Percentiles rank a stretch among this genome's conserved stretches.
These are phyloP conservation scores for Pythium catenulatum DNA, from an alignment of 352 stramenopile genomes.

Conservation along the genomic window DNA sequence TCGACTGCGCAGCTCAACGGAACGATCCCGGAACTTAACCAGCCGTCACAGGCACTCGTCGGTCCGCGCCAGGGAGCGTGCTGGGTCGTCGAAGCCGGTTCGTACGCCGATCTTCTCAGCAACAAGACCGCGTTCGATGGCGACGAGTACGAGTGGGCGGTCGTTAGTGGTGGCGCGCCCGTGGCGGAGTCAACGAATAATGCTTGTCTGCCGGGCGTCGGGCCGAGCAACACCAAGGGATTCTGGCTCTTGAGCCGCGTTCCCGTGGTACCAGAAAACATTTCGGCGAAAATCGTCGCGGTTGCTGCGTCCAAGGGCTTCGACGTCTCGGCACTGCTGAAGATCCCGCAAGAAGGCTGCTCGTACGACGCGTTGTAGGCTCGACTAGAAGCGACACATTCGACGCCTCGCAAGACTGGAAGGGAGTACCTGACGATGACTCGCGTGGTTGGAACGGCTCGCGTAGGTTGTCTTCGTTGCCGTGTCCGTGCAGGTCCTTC, in stretches of 20 bases:
- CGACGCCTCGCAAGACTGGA: too few species aligned
- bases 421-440: too few species aligned
- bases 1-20: constrained; percentile 32
- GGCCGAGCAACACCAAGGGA: constrained; percentile 30
- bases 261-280: constrained; percentile 20
- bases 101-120: constrained; percentile 30
- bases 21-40: constrained; percentile 28
- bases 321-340: constrained; percentile 34
- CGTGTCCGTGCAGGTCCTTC: too few species aligned
- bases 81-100: constrained; percentile 53
- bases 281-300: constrained; percentile 12
- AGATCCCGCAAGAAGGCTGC: constrained; percentile 40
- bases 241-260: constrained; percentile 51
- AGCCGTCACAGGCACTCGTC: constrained; percentile 22
- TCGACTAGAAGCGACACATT: too few species aligned
- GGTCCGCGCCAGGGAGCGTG: constrained; percentile 29
- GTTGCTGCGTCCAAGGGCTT: constrained; percentile 40
- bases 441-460: too few species aligned
- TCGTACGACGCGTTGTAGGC: constrained; percentile 29
- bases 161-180: constrained; percentile 37
- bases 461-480: too few species aligned
- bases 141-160: constrained; percentile 54
- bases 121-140: constrained; percentile 19
- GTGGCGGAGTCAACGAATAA: constrained; percentile 12
- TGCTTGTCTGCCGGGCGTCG: constrained; percentile 29